A percentile compares a stretch with the other conserved stretches of the same genome.
phyloP scores from a whole-genome alignment of 345 rosid species.

The Camelina hispida region DNA sequence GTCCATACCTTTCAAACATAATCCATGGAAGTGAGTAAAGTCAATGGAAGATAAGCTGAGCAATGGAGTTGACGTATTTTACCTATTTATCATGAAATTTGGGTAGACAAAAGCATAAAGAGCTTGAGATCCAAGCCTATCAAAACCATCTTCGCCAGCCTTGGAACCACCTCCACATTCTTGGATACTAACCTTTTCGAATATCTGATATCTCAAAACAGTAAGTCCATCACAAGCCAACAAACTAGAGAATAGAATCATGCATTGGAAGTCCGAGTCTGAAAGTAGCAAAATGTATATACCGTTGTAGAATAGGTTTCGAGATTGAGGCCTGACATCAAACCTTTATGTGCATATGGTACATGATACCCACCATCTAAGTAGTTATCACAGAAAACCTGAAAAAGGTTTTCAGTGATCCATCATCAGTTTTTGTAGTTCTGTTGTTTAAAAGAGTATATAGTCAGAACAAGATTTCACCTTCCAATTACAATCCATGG shows the following conservation, averaged over 20 bases:
- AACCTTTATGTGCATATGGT: conserved; percentile 88
- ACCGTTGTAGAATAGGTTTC: conserved; percentile 82
- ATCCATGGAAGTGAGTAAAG: conserved; percentile 11
- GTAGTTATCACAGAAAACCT: conserved; percentile 99
- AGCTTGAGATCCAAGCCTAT: conserved; percentile 80
- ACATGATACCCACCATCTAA: conserved; percentile 98
- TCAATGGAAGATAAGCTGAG: not conserved
- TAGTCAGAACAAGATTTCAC: conserved; percentile 44
- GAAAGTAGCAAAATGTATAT: conserved; percentile 33
- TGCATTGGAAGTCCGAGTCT: not conserved
- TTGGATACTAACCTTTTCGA: conserved; percentile 86
- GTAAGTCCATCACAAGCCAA: not conserved
- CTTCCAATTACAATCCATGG: conserved; percentile 90
- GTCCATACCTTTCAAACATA: conserved; percentile 67
- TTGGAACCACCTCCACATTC: conserved; percentile 64
- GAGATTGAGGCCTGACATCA: conserved; percentile 78
- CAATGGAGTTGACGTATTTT: not conserved
- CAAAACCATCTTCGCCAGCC: conserved; percentile 45
- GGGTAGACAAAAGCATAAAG: conserved; percentile 88
- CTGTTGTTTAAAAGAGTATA: not conserved
- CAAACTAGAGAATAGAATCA: conserved; percentile 22
- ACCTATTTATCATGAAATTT: conserved; percentile 97
- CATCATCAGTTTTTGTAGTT: conserved; percentile 12
- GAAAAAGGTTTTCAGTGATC: conserved; percentile 20
- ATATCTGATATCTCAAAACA: conserved; percentile 49